Percentiles rank a stretch among this genome's conserved stretches.
Evolutionary conservation across 73 alveolate species (phyloP).

Genomic region (Uronychia binucleata): DNA sequence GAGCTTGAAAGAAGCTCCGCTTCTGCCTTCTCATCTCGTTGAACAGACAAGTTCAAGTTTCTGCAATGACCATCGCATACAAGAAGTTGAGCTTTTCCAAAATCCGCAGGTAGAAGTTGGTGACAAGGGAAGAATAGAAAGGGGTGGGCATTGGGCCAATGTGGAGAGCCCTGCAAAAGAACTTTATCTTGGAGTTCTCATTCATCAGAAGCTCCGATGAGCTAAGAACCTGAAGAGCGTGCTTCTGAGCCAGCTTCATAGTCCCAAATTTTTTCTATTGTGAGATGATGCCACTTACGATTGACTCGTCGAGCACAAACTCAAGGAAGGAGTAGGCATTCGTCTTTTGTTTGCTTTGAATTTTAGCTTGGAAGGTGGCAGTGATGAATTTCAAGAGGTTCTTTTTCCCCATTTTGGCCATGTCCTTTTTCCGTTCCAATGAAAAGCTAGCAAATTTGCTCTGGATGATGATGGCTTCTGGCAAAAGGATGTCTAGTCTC

Average conservation of each 20-base stretch:
- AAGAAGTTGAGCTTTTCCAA: background rate
- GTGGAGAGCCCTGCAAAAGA: background rate
- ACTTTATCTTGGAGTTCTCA: background rate
- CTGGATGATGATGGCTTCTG: background rate
- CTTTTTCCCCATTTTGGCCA: background rate
- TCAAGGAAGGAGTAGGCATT: background rate
- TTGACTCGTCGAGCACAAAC: background rate
- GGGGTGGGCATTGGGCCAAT: background rate
- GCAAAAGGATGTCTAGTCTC: background rate
- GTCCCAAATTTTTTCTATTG: background rate
- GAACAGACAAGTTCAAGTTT: background rate
- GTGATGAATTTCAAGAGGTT: background rate
- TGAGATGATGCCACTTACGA: background rate
- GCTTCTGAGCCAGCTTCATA: background rate
- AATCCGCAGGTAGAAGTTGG: background rate
- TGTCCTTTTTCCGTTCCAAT: background rate
- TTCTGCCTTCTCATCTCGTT: background rate
- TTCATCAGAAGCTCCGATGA: background rate
- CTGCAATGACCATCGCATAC: background rate
- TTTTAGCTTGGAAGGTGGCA: background rate
- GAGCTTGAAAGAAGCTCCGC: background rate
- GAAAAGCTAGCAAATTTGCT: background rate
- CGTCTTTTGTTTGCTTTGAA: background rate
- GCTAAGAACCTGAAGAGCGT: background rate
- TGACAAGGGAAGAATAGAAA: background rate